Base-by-base conservation (phyloP, 768 basidiomycete species). In the Trametes meyenii region DNA sequence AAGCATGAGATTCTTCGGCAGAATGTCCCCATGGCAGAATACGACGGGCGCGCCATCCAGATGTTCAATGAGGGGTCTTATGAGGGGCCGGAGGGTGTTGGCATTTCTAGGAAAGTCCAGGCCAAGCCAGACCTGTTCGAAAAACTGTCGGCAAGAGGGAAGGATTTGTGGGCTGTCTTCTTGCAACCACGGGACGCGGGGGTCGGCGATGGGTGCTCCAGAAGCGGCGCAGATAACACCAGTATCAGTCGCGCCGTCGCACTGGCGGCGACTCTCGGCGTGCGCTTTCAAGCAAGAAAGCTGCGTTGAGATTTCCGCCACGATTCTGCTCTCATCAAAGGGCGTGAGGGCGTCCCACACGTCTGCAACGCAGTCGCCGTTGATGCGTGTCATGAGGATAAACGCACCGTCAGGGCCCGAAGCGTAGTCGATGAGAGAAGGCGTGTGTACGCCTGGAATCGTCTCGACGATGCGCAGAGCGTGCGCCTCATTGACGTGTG, bases 11-110 rank as follows among this genome's bases (percentile, higher is more conserved):
- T 66, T 66, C 55, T 55, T 50, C 39, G 43, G 54, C 33, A 54
- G 24, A 7, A 63, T 13, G 44, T 66, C 65, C 21, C 65, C 62
- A 29, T 66, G 58, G 26, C 65, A 60, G 45, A 66, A 66, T 16
- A 66, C 65, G 46, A 63, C 50, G n/a, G 64, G 64, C 13, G 62
- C 14, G 40, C 58, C 55, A 16, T 51, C 26, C 29, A 33, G 29
- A 40, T 58, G 62, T 6, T 60, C 53, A 38, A 66, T 56, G 53
- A 63, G 26, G 2, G 65, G 62, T 16, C 33, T 33, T 7, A 66
- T 45, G 44, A 14, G 8, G 11, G 62, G 58, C 4, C 29, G 21
- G 14, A 66, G 21, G 13, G 56, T 63, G 17, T 58, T 38, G 23
- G 43, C 21, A 11, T 58, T 49, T 23, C 33, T 14, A 2, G 54